Evolutionary conservation across 495 filamentous ascomycete species (phyloP), one percentile per base, ranked within the genome.

Genomic region (Aspergillus ellipticus): DNA sequence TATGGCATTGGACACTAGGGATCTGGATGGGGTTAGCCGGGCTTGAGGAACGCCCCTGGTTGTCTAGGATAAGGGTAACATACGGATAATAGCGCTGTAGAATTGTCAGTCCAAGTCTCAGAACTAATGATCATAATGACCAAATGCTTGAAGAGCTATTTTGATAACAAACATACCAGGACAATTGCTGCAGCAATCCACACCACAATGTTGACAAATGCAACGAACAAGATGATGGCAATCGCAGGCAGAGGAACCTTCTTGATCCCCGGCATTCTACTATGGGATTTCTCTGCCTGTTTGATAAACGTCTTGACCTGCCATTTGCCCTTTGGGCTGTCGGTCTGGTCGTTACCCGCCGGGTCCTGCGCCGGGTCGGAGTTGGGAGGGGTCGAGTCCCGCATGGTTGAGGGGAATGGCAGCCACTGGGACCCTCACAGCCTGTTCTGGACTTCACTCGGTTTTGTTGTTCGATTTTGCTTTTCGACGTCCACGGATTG

Each of bases 131-230:
- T 42, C 10, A 20, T 15, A 42, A 19, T 42, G 51, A 19, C 4
- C 42, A 56, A 15, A 11, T 39, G 16, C 35, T 31, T 16, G 9
- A 19, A 26, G 21, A 20, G 19, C 1, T n/a, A 39, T 39, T 15
- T 5, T 39, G 35, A 28, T n/a, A 39, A 39, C 11, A 8, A 48
- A 65, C 62, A 55, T 65, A 84, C 80, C 59, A 95, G 67, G 6
- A 93, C 78, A 48, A 92, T 80, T 31, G 80, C 90, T 9, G 83
- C 82, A 6, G 80, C 85, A 55, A 82, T 77, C 91, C 91, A 96
- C 10, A 88, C 79, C 5, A 88, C 21, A 19, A 80, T 62, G 73
- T 96, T 96, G 55, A 88, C 69, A 16, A 80, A 42, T 1, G 86
- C 71, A 31, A 96, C 72, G 11, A 82, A 68, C 48, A 75, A 48